Percentiles rank a stretch among this genome's conserved stretches.
These are phyloP conservation scores for Edaphochlamys debaryana DNA, from an alignment of 139 green algal species.

Conservation along the genomic window DNA sequence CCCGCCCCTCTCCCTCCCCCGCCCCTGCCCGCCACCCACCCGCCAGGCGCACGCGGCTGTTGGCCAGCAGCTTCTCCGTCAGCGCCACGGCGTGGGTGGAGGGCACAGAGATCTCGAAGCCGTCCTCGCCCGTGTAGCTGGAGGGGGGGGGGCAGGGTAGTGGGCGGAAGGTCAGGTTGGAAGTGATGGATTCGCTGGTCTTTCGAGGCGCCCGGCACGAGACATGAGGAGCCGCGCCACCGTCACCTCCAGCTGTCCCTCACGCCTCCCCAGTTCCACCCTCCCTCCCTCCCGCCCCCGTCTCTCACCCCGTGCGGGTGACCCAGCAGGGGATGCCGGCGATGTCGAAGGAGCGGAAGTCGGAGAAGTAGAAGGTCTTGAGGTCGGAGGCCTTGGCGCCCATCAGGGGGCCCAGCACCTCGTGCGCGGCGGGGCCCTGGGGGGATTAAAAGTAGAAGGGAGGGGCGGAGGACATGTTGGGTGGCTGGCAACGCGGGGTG, in stretches of 20 bases:
- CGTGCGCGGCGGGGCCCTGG: constrained; percentile 77
- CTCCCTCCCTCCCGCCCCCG: not conserved
- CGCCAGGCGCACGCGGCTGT: constrained; percentile 64
- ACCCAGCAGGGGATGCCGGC: constrained; percentile 85
- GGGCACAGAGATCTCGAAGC: constrained; percentile 97
- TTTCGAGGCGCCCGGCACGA: not conserved
- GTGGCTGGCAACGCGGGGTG: not conserved
- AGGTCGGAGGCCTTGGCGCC: constrained; percentile 71
- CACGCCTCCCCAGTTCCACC: no score
- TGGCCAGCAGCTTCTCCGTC: constrained; percentile 75
- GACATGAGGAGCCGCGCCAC: no score
- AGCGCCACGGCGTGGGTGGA: constrained; percentile 74
- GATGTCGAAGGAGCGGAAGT: constrained; percentile 83
- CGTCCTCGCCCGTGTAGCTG: constrained; percentile 99
- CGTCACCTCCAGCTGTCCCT: no score
- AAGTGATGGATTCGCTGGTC: not conserved
- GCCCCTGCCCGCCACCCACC: constrained; percentile 34
- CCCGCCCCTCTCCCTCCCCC: no score
- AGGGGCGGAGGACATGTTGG: no score
- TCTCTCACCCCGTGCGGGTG: constrained; percentile 88
- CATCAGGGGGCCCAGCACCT: constrained; percentile 61
- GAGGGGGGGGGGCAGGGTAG: not conserved
- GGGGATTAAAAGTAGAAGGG: no score
- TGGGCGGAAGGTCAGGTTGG: not conserved
- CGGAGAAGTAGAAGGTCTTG: constrained; percentile 91